Evolutionary conservation across 2,329 filamentous ascomycete genomes (phyloP).

Genomic region (Pseudodiploospora longispora): DNA sequence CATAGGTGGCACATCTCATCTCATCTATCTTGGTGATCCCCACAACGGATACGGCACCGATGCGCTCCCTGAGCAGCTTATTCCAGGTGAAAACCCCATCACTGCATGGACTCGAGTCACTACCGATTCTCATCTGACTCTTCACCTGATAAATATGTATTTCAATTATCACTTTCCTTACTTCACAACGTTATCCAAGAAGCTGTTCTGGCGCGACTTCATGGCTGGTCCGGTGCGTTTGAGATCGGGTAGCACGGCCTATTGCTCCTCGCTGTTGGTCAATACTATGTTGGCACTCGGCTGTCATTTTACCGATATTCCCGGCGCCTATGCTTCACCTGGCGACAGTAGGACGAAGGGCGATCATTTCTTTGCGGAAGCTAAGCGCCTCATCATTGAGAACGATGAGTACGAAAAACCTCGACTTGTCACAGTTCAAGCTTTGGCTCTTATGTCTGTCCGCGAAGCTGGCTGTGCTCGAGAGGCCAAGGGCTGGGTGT

Average conservation of each 20-base stretch:
- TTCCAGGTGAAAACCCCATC: constrained; percentile 57
- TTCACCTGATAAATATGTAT: constrained; percentile 92
- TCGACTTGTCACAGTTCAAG: constrained; percentile 82
- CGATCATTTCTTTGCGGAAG: constrained; percentile 92
- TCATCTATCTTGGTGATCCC: constrained; percentile 66
- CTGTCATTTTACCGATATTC: constrained; percentile 80
- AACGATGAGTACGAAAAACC: constrained; percentile 92
- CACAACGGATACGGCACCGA: constrained; percentile 29
- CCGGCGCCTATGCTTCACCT: constrained; percentile 61
- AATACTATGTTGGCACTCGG: constrained; percentile 91
- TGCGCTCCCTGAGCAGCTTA: constrained; percentile 36
- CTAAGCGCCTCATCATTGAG: constrained; percentile 80
- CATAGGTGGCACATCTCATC: constrained; percentile 87
- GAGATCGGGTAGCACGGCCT: constrained; percentile 48
- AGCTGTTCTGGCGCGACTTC: constrained; percentile 81
- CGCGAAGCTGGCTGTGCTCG: constrained; percentile 89
- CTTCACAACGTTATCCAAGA: constrained; percentile 84
- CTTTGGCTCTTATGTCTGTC: constrained; percentile 90
- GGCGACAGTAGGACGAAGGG: constrained; percentile 79
- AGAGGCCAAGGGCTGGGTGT: constrained; percentile 95
- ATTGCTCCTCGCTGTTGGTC: constrained; percentile 84
- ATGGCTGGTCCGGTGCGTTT: constrained; percentile 55
- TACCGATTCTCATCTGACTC: constrained; percentile 66
- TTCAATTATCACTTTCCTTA: constrained; percentile 98
- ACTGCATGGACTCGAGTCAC: constrained; percentile 86